Evolutionary conservation across 148 eudicot genomes (phyloP), one percentile per base, ranked within the genome.

Genomic region (Oxyria digyna): DNA sequence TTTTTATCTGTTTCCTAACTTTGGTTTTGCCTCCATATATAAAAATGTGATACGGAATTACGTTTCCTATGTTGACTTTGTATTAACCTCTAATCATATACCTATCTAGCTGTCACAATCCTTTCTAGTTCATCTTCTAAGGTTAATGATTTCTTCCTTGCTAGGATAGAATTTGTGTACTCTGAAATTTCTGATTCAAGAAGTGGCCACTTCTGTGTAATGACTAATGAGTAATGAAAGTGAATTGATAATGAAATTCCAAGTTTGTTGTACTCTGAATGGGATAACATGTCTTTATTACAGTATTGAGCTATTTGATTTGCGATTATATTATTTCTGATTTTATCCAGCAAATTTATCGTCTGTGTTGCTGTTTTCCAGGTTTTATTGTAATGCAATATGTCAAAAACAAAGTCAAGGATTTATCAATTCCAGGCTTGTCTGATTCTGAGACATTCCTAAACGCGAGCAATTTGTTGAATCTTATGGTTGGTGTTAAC

Each of bases 321-420:
- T 63, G 67, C 18, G 6, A 42, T 42, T 42, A 8, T 2, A 8
- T 41, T 40, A 38, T 40, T n/a, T 67, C 29, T 42, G n/a, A 46
- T 46, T 6, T 20, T 8, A 21, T 67, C 20, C 17, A 52, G 23
- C 55, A 14, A 29, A 8, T 1, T 46, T 31, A 35, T 11, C 50
- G 18, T 59, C 33, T 23, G 5, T 42, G 14, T 17, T 4, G 11
- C 7, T 46, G 33, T 31, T 71, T 8, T 69, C 31, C 79, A 85
- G 89, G 83, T 31, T 83, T 67, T 69, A 67, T 76, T 67, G 62
- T 83, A 67, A 76, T 85, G 85, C 82, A 81, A 32, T 52, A 74
- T 74, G 74, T 74, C 24, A 83, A 78, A 78, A 83, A 73, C 38
- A 65, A 77, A 50, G 62, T 81, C 26, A 74, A 75, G 69, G 81